These are phyloP conservation scores for Cercophora scortea DNA, from an alignment of 495 filamentous ascomycete species.

Conservation along the genomic window DNA sequence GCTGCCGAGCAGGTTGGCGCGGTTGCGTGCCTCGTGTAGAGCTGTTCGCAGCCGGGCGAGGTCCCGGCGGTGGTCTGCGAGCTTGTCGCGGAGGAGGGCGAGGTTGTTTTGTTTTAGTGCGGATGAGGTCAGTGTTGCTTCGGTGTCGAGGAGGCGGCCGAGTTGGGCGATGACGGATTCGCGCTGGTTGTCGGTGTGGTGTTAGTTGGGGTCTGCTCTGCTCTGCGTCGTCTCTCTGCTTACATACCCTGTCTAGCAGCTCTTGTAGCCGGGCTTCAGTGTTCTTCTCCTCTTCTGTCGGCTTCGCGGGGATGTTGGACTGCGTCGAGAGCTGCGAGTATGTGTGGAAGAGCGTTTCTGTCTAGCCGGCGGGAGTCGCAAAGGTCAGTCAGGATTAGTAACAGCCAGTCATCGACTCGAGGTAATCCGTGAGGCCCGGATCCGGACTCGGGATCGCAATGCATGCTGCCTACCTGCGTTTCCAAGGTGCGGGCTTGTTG, in stretches of 20 bases:
- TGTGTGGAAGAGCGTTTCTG: conserved; percentile 85
- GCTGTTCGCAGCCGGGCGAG: conserved; percentile 60
- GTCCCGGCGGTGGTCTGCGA: conserved; percentile 79
- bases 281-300: conserved; percentile 74
- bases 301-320: conserved; percentile 69
- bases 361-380: conserved; percentile 42
- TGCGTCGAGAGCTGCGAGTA: conserved; percentile 91
- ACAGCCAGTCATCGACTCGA: too few species aligned
- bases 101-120: conserved; percentile 94
- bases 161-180: conserved; percentile 77
- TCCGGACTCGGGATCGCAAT: too few species aligned
- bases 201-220: not conserved
- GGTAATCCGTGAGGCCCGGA: too few species aligned
- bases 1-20: conserved; percentile 82
- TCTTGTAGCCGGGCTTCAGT: conserved; percentile 79
- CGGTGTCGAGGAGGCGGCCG: conserved; percentile 83
- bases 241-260: conserved; percentile 63
- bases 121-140: conserved; percentile 80
- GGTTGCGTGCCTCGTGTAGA: conserved; percentile 68
- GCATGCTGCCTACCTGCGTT: conserved; percentile 63
- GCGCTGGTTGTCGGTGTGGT: conserved; percentile 47
- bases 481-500: conserved; percentile 88
- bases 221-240: not conserved
- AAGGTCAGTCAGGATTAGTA: not conserved
- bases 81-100: conserved; percentile 81